phyloP scores from a whole-genome alignment of 2,329 filamentous ascomycete genomes.

The Penicillium psychrosexuale region DNA sequence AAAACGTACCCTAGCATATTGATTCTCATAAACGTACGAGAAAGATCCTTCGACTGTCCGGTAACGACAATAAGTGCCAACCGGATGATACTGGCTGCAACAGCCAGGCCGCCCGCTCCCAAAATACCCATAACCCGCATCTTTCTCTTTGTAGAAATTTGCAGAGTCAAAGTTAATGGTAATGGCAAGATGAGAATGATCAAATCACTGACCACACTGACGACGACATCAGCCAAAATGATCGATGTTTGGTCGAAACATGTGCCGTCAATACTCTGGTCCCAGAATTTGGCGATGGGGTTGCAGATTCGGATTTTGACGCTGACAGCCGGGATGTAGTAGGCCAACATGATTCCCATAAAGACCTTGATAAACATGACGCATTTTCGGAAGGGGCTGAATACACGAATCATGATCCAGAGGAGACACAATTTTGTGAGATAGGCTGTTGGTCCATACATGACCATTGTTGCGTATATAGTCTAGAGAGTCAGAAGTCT shows the following conservation, averaged over 20 bases:
- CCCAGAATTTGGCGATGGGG: constrained; percentile 46
- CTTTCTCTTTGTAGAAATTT: constrained; percentile 48
- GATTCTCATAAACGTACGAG: constrained; percentile 29
- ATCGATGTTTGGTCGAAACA: constrained; percentile 38
- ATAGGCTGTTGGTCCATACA: constrained; percentile 47
- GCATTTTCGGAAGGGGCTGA: constrained; percentile 41
- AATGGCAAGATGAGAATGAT: constrained; percentile 52
- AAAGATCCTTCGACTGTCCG: constrained; percentile 24
- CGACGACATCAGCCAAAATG: constrained; percentile 53
- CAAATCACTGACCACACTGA: constrained; percentile 60
- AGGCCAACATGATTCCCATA: constrained; percentile 38
- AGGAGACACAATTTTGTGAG: constrained; percentile 47
- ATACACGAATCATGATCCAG: constrained; percentile 46
- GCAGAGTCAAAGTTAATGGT: constrained; percentile 43
- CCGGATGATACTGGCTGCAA: constrained; percentile 29
- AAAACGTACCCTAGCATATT: constrained; percentile 33
- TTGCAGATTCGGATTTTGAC: constrained; percentile 45
- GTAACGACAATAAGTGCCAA: constrained; percentile 25
- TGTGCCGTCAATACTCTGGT: constrained; percentile 16
- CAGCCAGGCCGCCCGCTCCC: constrained; percentile 43
- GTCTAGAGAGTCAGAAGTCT: constrained; percentile 25
- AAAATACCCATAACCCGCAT: constrained; percentile 49
- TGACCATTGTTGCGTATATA: constrained; percentile 45
- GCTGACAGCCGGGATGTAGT: constrained; percentile 44
- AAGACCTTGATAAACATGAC: constrained; percentile 41